Percentiles rank a stretch among this genome's conserved stretches.
Conservation (phyloP, 2,329 filamentous ascomycete genomes). For the Tolypocladium album region DNA sequence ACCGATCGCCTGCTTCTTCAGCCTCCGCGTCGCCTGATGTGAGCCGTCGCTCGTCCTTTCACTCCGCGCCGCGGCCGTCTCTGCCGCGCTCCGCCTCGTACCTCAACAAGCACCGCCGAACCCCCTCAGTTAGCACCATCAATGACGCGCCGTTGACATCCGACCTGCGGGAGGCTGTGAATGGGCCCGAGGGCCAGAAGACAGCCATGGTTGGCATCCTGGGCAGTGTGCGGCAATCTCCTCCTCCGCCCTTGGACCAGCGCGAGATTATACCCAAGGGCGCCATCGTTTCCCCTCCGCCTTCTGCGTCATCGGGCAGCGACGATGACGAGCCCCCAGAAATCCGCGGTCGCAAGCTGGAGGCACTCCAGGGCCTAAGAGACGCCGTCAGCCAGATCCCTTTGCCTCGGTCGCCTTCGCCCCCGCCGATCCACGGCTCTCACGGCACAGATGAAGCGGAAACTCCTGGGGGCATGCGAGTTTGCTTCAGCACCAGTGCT, state of each 20-base stretch:
- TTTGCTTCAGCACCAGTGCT: constrained; percentile 36
- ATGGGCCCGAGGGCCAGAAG: constrained; percentile 5
- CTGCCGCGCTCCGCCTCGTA: constrained; percentile 58
- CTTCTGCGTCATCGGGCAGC: constrained; percentile 70
- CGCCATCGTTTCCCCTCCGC: constrained; percentile 83
- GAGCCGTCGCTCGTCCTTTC: constrained; percentile 49
- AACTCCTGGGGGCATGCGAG: constrained; percentile 21
- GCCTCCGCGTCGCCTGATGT: constrained; percentile 42
- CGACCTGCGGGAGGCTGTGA: constrained; percentile 21
- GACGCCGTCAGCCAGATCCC: constrained; percentile 75
- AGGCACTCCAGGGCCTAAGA: constrained; percentile 58
- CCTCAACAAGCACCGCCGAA: constrained; percentile 51
- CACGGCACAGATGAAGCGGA: neutral
- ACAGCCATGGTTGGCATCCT: constrained; percentile 30
- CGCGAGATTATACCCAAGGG: constrained; percentile 62
- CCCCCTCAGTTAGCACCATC: constrained; percentile 31
- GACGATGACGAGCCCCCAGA: constrained; percentile 61
- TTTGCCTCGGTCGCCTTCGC: constrained; percentile 31
- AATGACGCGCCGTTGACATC: constrained; percentile 14
- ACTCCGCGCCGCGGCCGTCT: constrained; percentile 36
- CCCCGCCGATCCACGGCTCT: constrained; percentile 8
- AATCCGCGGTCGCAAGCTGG: constrained; percentile 35
- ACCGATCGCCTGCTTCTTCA: constrained; percentile 51
- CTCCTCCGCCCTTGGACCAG: constrained; percentile 65
- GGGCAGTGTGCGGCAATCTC: constrained; percentile 64